Evolutionary conservation across 2,329 filamentous ascomycete genomes (phyloP), one percentile per base, ranked within the genome.

Genomic region (Verticillium tricorpus): DNA sequence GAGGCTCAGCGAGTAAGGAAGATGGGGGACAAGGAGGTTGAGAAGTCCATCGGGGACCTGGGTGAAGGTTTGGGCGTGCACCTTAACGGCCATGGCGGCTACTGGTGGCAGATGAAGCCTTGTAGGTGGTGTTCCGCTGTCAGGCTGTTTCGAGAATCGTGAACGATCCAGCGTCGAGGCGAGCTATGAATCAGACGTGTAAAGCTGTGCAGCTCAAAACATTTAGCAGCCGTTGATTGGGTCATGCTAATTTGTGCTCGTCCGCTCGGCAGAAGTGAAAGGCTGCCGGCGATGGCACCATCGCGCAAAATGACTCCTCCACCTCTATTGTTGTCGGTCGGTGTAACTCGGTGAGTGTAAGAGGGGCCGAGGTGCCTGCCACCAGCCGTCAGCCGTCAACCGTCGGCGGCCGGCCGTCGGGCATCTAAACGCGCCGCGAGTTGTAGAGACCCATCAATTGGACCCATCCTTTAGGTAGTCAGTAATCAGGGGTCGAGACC

Each of bases 1-100:
- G 5, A 91, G 73, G 6, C 85, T 80, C 15, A 91, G 75, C 5
- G 85, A 85, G 66, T 82, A 74, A 0, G 88, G 88, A 9, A 89
- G 74, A 37, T 84, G 78, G 3, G 72, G 68, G 31, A 72, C 68
- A 0, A 91, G 78, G 14, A 83, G 77, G 2, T 67, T 61, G n/a
- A 85, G 69, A 52, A 88, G 72, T 63, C 64, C 65, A 12, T 61
- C 64, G 0, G 78, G 72, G 5, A 73, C 69, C 4, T 65, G 56
- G 5, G 68, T 65, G 59, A 74, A 76, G n/a, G 28, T 34, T 32
- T 56, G 9, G 11, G 45, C 45, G 11, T 4, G 45, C n/a, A 52
- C n/a, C 12, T n/a, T 9, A 9, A 3, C 5, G 45, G 45, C 12
- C 45, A 25, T 52, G 4, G 39, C 17, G 17, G 9, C 11, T 9